Evolutionary conservation across 2,329 filamentous ascomycete genomes (phyloP).

Genomic region (Colletotrichum sp.): DNA sequence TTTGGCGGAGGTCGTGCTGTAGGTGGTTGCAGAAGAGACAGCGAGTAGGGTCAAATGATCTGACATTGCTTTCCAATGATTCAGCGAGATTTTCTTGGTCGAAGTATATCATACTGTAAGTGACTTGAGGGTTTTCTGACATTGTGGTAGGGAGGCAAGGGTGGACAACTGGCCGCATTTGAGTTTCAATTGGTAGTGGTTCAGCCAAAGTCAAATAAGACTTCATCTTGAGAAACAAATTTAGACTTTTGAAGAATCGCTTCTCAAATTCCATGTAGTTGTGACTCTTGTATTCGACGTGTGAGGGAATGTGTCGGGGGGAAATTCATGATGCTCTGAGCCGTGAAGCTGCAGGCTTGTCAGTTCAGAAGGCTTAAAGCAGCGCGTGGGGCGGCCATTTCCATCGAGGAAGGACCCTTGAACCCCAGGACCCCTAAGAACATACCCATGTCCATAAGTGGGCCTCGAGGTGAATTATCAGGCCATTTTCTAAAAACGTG

Average conservation of each 20-base stretch:
- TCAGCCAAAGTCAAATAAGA: accelerated
- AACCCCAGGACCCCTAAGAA: background rate
- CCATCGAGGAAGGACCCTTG: background rate
- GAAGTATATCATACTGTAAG: accelerated
- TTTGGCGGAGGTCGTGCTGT: constrained; percentile 35
- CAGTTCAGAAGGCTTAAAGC: background rate
- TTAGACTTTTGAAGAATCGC: background rate
- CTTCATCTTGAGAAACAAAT: background rate
- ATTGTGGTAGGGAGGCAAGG: accelerated
- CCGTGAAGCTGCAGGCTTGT: background rate
- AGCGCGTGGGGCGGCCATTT: background rate
- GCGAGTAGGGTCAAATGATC: constrained; percentile 29
- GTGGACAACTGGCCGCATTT: background rate
- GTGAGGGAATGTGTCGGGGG: background rate
- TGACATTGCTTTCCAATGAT: accelerated
- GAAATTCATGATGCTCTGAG: background rate
- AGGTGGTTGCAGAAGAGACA: constrained; percentile 48
- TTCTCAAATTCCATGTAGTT: background rate
- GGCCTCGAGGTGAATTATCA: background rate
- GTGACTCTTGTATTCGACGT: background rate
- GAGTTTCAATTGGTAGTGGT: background rate
- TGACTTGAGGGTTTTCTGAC: accelerated
- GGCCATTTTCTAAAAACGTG: background rate
- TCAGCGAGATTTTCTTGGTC: accelerated
- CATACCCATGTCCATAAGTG: background rate